phyloP scores from a whole-genome alignment of 768 basidiomycete species.

The Termitomyces sp. region DNA sequence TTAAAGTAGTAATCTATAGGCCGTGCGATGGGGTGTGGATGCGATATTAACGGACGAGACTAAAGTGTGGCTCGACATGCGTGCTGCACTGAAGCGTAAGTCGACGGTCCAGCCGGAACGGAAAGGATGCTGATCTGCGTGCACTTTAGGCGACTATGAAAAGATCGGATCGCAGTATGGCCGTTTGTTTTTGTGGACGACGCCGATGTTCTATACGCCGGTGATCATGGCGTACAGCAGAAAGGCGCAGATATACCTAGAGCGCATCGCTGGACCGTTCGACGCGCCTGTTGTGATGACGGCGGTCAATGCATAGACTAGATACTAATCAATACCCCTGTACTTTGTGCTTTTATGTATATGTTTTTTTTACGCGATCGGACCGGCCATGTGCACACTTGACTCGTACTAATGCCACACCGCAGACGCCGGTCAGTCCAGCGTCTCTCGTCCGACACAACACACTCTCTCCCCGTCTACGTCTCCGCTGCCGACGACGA shows the following conservation, averaged over 20 bases:
- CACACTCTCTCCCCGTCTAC: slow-evolving; percentile 57
- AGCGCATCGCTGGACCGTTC: slow-evolving; percentile 50
- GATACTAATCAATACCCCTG: neutral
- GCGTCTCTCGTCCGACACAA: slow-evolving; percentile 61
- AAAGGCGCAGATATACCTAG: slow-evolving; percentile 28
- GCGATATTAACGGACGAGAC: slow-evolving; percentile 79
- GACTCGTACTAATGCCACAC: slow-evolving; percentile 10
- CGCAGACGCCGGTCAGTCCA: slow-evolving; percentile 53
- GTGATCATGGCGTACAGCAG: slow-evolving; percentile 25
- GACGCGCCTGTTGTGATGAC: slow-evolving; percentile 20
- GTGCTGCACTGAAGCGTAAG: slow-evolving; percentile 52
- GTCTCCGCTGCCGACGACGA: slow-evolving; percentile 43
- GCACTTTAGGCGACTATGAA: slow-evolving; percentile 59
- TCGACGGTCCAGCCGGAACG: neutral
- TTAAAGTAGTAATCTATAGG: slow-evolving; percentile 33
- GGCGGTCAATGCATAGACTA: slow-evolving; percentile 1
- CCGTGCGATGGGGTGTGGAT: slow-evolving; percentile 72
- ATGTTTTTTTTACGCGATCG: neutral
- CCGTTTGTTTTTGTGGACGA: slow-evolving; percentile 73
- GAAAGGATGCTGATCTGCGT: neutral
- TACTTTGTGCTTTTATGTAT: neutral
- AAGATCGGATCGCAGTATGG: slow-evolving; percentile 56
- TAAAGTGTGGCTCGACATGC: slow-evolving; percentile 58
- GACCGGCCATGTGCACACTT: slow-evolving; percentile 14
- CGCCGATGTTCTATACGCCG: slow-evolving; percentile 53